Percentiles rank a stretch among this genome's conserved stretches.
Evolutionary conservation across 2,329 filamentous ascomycete species (phyloP).

Genomic region (Pseudomassariella vexata): DNA sequence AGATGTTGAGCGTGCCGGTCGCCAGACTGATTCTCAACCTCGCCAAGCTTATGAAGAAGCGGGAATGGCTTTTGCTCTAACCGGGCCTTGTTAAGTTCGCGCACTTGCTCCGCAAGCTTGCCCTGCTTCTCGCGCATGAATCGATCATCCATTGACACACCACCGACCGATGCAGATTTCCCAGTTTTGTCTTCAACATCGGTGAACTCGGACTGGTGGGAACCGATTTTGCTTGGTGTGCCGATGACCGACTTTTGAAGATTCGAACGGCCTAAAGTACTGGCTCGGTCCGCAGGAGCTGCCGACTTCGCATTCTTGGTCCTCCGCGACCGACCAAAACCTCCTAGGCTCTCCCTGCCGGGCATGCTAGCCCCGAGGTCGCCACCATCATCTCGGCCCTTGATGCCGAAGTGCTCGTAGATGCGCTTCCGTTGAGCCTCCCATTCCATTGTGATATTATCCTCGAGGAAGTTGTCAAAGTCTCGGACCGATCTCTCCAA

Average conservation of each 20-base stretch:
- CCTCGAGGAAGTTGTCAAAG: conserved; percentile 90
- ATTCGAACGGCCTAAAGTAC: conserved; percentile 59
- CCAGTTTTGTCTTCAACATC: conserved; percentile 59
- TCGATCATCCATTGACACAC: conserved; percentile 62
- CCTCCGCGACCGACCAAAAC: conserved; percentile 55
- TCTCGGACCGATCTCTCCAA: conserved; percentile 82
- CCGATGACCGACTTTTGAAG: conserved; percentile 85
- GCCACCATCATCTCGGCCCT: conserved; percentile 45
- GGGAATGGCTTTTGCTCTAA: conserved; percentile 63
- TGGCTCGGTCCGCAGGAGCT: conserved; percentile 36
- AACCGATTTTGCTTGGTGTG: conserved; percentile 62
- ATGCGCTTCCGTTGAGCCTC: conserved; percentile 88
- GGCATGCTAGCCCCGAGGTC: conserved; percentile 23
- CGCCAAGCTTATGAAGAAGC: conserved; percentile 68
- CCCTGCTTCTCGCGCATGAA: conserved; percentile 79
- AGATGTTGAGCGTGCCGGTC: conserved; percentile 70
- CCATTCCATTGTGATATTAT: conserved; percentile 94
- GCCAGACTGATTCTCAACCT: conserved; percentile 64
- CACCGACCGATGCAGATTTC: conserved; percentile 36
- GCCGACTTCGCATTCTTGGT: conserved; percentile 29
- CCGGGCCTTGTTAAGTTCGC: conserved; percentile 69
- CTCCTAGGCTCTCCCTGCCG: conserved; percentile 42
- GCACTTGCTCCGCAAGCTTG: conserved; percentile 73
- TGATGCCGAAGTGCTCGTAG: conserved; percentile 93
- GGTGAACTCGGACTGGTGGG: conserved; percentile 60